Evolutionary conservation across 1,139 yeast species (phyloP).

Genomic region (Nakaseomyces nivariensis): DNA sequence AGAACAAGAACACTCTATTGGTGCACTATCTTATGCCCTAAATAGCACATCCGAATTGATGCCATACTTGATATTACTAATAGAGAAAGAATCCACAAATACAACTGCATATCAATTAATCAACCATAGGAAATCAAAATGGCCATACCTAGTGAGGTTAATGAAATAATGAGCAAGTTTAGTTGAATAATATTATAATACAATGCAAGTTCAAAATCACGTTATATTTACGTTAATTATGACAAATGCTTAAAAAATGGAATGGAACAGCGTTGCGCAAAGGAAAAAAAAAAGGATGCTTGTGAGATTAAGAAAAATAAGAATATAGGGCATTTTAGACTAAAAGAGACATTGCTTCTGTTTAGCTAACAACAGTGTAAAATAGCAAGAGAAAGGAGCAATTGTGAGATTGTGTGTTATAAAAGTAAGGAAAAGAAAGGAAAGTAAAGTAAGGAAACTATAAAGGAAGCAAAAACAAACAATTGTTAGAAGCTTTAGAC

Average conservation of each 20-base stretch:
- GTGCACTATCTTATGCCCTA: constrained; percentile 20
- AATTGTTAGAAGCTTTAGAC: too few species aligned
- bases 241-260: not conserved
- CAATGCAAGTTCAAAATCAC: not conserved
- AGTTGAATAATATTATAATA: not conserved
- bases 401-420: too few species aligned
- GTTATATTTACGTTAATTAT: not conserved
- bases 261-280: not conserved
- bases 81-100: constrained; percentile 18
- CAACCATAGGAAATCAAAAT: not conserved
- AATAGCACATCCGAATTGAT: constrained; percentile 15
- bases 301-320: not conserved
- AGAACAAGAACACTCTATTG: constrained; percentile 17
- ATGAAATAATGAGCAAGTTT: not conserved
- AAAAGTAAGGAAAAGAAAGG: too few species aligned
- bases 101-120: constrained; percentile 17
- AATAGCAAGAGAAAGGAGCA: too few species aligned
- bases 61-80: constrained; percentile 15
- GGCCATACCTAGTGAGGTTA: not conserved
- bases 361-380: too few species aligned
- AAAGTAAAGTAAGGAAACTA: not conserved
- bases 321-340: not conserved
- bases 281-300: not conserved
- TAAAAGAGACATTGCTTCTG: not conserved
- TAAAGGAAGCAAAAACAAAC: not conserved